These are phyloP conservation scores for Agaricus bisporus DNA, from an alignment of 768 basidiomycete genomes.

Conservation along the genomic window DNA sequence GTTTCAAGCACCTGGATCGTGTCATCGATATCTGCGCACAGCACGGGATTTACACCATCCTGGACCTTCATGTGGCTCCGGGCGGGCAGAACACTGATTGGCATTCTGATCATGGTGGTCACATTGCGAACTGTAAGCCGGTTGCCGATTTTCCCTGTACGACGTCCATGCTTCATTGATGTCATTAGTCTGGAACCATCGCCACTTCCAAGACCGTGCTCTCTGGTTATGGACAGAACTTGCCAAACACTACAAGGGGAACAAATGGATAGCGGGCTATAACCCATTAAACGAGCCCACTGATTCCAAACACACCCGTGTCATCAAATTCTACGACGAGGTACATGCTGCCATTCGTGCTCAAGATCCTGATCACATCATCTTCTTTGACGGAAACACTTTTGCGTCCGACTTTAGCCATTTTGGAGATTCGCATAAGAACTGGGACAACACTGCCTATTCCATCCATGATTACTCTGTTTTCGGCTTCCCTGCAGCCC, in stretches of 20 bases:
- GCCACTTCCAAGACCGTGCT: conserved; percentile 76
- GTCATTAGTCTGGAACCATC: conserved; percentile 66
- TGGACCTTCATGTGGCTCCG: conserved; percentile 75
- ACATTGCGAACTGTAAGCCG: conserved; percentile 51
- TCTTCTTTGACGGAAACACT: conserved; percentile 84
- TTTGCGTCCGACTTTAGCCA: conserved; percentile 75
- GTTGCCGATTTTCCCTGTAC: background rate
- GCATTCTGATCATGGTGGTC: conserved; percentile 70
- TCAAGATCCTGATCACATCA: conserved; percentile 61
- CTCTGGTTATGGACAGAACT: conserved; percentile 76
- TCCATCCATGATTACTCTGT: conserved; percentile 73
- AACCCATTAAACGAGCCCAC: conserved; percentile 84
- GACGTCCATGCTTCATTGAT: background rate
- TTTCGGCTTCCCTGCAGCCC: conserved; percentile 66
- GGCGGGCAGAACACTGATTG: conserved; percentile 76
- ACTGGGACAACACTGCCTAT: conserved; percentile 69
- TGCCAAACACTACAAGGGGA: conserved; percentile 67
- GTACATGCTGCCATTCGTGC: conserved; percentile 66
- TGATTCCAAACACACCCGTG: conserved; percentile 57
- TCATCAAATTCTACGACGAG: conserved; percentile 63
- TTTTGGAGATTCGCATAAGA: conserved; percentile 56
- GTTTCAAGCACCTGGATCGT: conserved; percentile 82
- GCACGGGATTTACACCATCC: conserved; percentile 73
- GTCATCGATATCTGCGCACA: conserved; percentile 61
- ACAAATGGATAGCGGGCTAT: conserved; percentile 83